Base-by-base conservation (phyloP, 805 yeast species). In the Candida nanaspora region DNA sequence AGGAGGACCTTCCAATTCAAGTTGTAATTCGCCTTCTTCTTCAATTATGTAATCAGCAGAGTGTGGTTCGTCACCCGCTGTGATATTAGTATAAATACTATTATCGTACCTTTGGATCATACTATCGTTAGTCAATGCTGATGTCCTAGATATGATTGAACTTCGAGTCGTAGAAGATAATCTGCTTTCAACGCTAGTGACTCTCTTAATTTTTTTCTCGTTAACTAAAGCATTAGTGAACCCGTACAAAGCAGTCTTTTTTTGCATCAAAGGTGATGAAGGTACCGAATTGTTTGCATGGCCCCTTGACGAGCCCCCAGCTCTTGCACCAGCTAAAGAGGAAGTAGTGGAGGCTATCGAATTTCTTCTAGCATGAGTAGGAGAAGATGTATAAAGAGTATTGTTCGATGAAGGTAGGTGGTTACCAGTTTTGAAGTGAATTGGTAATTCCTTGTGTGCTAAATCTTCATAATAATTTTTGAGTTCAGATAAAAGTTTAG, bases 1-100 rank as follows among this genome's bases (percentile, higher is more conserved):
- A 1, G 93, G 91, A 1, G 89, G 78, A 1, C 91, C 91, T 39
- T 71, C 70, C 35, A 78, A 64, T 51, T 80, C 88, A 42, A 82
- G 63, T 30, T 74, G 74, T 47, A 74, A 68, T 56, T 82, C 87
- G 43, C 69, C 71, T 26, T 70, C 70, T 47, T 72, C 71, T 48
- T 63, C 68, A 13, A 53, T 18, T 21, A 33, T 22, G 14, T 21
- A 21, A 13, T 33, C 35, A 21, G 6, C n/a, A 3, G 18, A 33
- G 7, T n/a, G 5, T 7, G 16, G 5, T n/a, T 31, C 34, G 21
- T 33, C 35, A 33, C 35, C 35, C 6, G 26, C 6, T 14, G 35
- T 33, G 6, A 21, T 5, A 21, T 21, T 21, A n/a, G 35, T 33
- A 21, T 33, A 20, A 19, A 33, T 33, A 16, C 34, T 31, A 31